Base-by-base conservation (phyloP, 2,329 filamentous ascomycete genomes). In the Microdochium paspali region DNA sequence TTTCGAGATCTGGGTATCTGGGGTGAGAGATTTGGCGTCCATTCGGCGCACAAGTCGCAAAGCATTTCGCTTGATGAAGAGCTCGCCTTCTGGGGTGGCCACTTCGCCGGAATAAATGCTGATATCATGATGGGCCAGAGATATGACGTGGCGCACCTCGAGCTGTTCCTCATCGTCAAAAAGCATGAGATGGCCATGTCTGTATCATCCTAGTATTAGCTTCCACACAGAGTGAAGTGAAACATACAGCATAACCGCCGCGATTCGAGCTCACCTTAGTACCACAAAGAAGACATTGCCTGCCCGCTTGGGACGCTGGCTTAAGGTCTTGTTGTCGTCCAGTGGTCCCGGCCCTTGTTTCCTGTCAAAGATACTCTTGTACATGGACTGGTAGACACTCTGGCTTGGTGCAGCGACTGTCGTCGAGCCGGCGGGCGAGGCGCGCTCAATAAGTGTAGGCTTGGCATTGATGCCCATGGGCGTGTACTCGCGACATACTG, bases 371-470 rank as follows among this genome's bases (percentile, higher is more conserved):
- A 98, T 85, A 64, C 87, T 95, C 62, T 90, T 77, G 68, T 98
- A 98, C 89, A 98, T 96, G 64, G 86, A 86, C 75, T 97, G 93
- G 66, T 97, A 97, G 31, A 98, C 91, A 63, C 91, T 96, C 48
- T 87, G 90, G 60, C 89, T 95, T 48, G 90, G 85, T 39, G 85
- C 74, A 28, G 84, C 80, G 42, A 93, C 82, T 15, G 86, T 84
- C 46, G 78, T 67, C 48, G 85, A 82, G 18, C 88, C 89, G 12
- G 87, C 79, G 5, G 90, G 88, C 0, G 87, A 91, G 26, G 83
- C 80, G 50, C 89, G 80, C 68, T 95, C 90, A 49, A 91, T 90
- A n/a, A n/a, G n/a, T n/a, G n/a, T n/a, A 5, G 90, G 90, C 67
- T 91, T 95, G 50, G 89, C 88, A 70, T 94, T 94, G 64, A 95